Evolutionary conservation across 768 basidiomycete species (phyloP).

Genomic region (Clavulina sp.): DNA sequence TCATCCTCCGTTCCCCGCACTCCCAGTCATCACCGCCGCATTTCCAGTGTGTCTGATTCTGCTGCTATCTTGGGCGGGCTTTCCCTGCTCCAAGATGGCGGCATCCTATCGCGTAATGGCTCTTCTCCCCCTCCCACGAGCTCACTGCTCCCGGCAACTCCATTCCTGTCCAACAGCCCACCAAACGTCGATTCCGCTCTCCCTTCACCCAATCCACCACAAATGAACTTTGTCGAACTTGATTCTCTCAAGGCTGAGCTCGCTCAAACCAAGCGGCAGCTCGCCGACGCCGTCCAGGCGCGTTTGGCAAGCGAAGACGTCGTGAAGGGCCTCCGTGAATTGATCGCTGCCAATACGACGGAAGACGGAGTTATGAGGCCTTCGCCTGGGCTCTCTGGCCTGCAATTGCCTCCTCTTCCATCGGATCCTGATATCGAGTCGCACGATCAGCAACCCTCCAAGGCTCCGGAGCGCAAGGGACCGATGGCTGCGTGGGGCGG

Average conservation of each 20-base stretch:
- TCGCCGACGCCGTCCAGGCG: slow-evolving; percentile 66
- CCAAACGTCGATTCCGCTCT: slow-evolving; percentile 13
- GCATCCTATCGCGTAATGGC: slow-evolving; percentile 13
- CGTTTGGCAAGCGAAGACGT: slow-evolving; percentile 76
- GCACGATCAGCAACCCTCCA: slow-evolving; percentile 2
- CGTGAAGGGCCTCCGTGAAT: slow-evolving; percentile 64
- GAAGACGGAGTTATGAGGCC: slow-evolving; percentile 12
- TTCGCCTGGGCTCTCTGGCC: background rate
- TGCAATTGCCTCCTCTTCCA: slow-evolving; percentile 14
- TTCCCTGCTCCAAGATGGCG: slow-evolving; percentile 18
- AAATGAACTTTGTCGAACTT: slow-evolving; percentile 23
- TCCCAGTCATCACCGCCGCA: slow-evolving; percentile 38
- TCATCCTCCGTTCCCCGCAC: slow-evolving; percentile 32
- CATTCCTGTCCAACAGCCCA: slow-evolving; percentile 29
- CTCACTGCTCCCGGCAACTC: slow-evolving; percentile 28
- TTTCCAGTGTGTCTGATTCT: slow-evolving; percentile 42
- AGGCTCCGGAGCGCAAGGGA: slow-evolving; percentile 1
- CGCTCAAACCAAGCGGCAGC: slow-evolving; percentile 44
- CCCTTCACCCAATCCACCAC: slow-evolving; percentile 2
- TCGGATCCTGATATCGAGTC: slow-evolving; percentile 11
- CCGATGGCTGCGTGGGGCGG: slow-evolving; percentile 9
- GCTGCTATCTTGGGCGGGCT: slow-evolving; percentile 14
- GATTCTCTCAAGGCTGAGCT: slow-evolving; percentile 47
- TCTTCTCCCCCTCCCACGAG: slow-evolving; percentile 18
- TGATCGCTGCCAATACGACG: slow-evolving; percentile 17